Base-by-base conservation (phyloP, 2,329 filamentous ascomycete species). In the Claviceps humidiphila region DNA sequence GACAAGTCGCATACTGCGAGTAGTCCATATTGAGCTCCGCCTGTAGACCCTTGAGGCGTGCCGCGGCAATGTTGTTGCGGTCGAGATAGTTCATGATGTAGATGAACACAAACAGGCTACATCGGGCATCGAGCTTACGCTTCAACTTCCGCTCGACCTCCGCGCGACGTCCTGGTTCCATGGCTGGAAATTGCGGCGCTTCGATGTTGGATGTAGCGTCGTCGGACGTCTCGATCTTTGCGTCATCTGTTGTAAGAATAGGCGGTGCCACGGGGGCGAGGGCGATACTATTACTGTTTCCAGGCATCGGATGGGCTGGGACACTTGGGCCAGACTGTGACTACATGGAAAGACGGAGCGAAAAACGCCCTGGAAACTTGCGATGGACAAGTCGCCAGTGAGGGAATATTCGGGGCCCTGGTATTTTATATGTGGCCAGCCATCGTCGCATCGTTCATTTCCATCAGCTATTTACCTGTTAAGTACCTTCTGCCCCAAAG, bases 31-130 rank as follows among this genome's bases (percentile, higher is more conserved):
- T 63, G 22, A 85, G 66, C 50, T 86, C 83, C 8, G 71, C 70
- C 53, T 84, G 77, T 20, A 87, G 69, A 5, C 82, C 82, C 61
- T 80, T 78, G 50, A 87, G 71, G 22, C 78, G 74, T 1, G 84
- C 84, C 1, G 81, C 75, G 2, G 81, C 81, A 56, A 86, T 84
- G 64, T 85, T 84, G 63, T 84, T 84, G 39, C 81, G 71, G 59
- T 84, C 81, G 34, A 82, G 71, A 64, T 87, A 89, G 67, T 89
- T 88, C 65, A 71, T 74, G 63, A 89, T 86, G 61, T 88, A 89
- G 70, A 89, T 85, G 57, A 88, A 64, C 47, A 89, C 78, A 53
- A 89, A 77, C 58, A 85, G 77, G 71, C 64, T 82, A 70, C 64
- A 89, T 54, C 84, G 75, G 20, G 75, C 59, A 62, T 89, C 86